These are phyloP conservation scores for Stylonectria norvegica DNA, from an alignment of 2,329 filamentous ascomycete species.

Conservation along the genomic window DNA sequence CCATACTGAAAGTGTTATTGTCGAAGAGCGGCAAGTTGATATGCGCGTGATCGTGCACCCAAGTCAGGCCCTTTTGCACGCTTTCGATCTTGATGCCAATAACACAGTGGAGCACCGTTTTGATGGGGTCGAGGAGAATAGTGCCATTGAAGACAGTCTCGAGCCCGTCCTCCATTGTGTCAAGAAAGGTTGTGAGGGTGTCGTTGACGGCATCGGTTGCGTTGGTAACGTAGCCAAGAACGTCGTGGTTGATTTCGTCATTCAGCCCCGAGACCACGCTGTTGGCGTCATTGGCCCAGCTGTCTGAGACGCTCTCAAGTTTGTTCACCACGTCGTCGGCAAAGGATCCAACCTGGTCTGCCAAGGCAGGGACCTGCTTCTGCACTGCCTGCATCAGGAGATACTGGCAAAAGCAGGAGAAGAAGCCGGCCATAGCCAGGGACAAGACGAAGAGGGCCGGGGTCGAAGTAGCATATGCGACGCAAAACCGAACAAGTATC, in stretches of 20 bases:
- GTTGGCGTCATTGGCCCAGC: constrained; percentile 78
- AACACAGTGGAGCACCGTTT: constrained; percentile 80
- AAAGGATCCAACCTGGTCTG: constrained; percentile 72
- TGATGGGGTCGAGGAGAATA: constrained; percentile 71
- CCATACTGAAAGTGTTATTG: constrained; percentile 78
- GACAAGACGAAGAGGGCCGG: constrained; percentile 83
- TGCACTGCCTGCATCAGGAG: constrained; percentile 71
- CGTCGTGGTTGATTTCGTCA: constrained; percentile 73
- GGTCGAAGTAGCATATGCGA: constrained; percentile 82
- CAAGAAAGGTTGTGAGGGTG: constrained; percentile 78
- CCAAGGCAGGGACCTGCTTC: constrained; percentile 71
- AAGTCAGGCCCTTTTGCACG: constrained; percentile 85
- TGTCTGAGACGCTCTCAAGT: constrained; percentile 67
- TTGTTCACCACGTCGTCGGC: constrained; percentile 72
- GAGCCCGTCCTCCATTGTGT: constrained; percentile 70
- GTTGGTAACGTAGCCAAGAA: constrained; percentile 84
- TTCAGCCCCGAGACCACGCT: constrained; percentile 67
- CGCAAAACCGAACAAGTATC: constrained; percentile 74
- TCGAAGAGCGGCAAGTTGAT: constrained; percentile 75
- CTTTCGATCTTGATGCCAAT: constrained; percentile 80
- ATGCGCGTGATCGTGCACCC: constrained; percentile 84
- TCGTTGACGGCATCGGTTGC: constrained; percentile 79
- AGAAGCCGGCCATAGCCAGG: constrained; percentile 75
- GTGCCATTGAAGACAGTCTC: constrained; percentile 79
- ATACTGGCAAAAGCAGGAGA: constrained; percentile 79